Evolutionary conservation across 441 rosid species (phyloP), one percentile per base, ranked within the genome.

Genomic region (Populus hybrid): DNA sequence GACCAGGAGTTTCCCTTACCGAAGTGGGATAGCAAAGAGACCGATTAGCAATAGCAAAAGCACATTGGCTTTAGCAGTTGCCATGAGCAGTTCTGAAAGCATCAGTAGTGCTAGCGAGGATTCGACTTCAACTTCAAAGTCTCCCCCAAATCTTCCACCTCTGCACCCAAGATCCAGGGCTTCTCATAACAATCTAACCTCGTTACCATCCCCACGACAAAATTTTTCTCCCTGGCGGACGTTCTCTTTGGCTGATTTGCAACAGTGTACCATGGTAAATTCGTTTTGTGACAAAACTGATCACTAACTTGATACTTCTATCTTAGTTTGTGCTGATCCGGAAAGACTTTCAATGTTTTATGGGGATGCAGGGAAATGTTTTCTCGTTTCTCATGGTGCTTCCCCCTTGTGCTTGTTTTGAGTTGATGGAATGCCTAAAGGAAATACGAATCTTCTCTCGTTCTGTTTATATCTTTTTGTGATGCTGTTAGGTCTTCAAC

Each of bases 71-170:
- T 83, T 95, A 0, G 97, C 95, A 1, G 88, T 95, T 59, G 95
- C 92, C 18, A 84, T 92, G 89, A 85, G 90, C 69, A 82, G 89
- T 70, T 88, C 90, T 0, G 96, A 88, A 30, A 89, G 93, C 79
- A 82, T 79, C 36, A 79, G 88, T 35, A 85, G 94, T 35, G 11
- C 87, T 8, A 83, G 91, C 63, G 89, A 89, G 5, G 97, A 90
- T n/a, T 88, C 89, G 0, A 83, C 87, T 75, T 85, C 88, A 10
- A 74, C 78, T 59, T 74, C 87, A 0, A 87, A 84, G 70, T 88
- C 92, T 28, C 89, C 93, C 8, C 86, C 91, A 5, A 84, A 82
- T 10, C 89, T 88, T 78, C 98, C 97, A 14, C 99, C 98, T 0
- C 64, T 91, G 82, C 86, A 88, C 78, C 99, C 97, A 1, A 79